These are phyloP conservation scores for Candida maltosa DNA, from an alignment of 805 yeast genomes.

Conservation along the genomic window DNA sequence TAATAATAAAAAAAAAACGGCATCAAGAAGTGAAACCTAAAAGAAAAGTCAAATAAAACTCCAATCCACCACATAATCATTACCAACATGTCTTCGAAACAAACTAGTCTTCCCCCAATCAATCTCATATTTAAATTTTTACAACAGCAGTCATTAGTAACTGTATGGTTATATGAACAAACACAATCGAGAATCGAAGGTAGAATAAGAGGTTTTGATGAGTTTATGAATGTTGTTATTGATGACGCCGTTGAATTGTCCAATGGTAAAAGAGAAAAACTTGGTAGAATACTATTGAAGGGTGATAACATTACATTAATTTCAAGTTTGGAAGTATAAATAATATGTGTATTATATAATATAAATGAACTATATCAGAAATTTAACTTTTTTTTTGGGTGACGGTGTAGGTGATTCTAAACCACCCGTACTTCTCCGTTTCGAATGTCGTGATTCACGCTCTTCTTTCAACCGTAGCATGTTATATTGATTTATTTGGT, in stretches of 20 bases:
- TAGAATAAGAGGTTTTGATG: constrained; percentile 88
- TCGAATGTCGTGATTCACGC: constrained; percentile 18
- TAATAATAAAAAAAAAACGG: neutral
- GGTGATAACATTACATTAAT: constrained; percentile 93
- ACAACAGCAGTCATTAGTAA: constrained; percentile 76
- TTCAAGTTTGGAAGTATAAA: constrained; percentile 30
- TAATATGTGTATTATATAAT: neutral
- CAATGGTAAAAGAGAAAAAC: constrained; percentile 47
- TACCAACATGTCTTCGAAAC: constrained; percentile 7
- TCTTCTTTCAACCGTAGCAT: constrained; percentile 21
- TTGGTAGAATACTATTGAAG: constrained; percentile 78
- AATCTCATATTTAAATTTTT: constrained; percentile 83
- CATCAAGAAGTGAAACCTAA: no score
- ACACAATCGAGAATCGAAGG: constrained; percentile 76
- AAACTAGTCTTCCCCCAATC: constrained; percentile 77
- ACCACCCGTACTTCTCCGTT: constrained; percentile 4
- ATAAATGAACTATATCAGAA: no score
- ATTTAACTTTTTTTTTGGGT: constrained; percentile 24
- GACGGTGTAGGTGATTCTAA: constrained; percentile 6
- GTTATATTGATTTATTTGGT: constrained; percentile 26
- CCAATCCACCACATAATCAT: neutral
- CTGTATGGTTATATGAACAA: constrained; percentile 90
- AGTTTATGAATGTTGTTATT: constrained; percentile 82
- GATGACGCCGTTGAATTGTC: constrained; percentile 66
- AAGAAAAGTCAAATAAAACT: no score